phyloP scores from a whole-genome alignment of 495 filamentous ascomycete genomes.

The Xylaria bambusicola region DNA sequence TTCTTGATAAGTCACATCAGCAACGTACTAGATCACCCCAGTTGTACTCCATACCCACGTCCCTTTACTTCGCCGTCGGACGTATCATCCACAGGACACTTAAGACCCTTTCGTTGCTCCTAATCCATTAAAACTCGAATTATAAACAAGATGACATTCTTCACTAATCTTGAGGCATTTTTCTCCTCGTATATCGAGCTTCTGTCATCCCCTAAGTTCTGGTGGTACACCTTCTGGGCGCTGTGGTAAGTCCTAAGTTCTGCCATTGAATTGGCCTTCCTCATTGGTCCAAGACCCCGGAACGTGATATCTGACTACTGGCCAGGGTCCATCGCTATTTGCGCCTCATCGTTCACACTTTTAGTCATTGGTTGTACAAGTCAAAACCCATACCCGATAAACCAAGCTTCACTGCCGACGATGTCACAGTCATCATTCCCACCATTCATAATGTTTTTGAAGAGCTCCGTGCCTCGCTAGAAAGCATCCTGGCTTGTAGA shows the following conservation, averaged over 20 bases:
- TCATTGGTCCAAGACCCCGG: constrained; percentile 11
- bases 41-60: not conserved
- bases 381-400: constrained; percentile 36
- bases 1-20: not conserved
- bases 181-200: constrained; percentile 40
- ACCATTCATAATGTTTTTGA: constrained; percentile 56
- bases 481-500: constrained; percentile 56
- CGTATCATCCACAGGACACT: not conserved
- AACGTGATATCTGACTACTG: constrained; percentile 23
- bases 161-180: constrained; percentile 38
- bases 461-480: constrained; percentile 52
- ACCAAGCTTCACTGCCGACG: constrained; percentile 40
- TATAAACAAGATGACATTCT: constrained; percentile 29
- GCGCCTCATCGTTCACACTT: constrained; percentile 48
- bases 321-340: constrained; percentile 51
- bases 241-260: constrained; percentile 51
- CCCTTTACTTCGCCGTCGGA: not conserved
- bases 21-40: not conserved
- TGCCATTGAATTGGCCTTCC: constrained; percentile 6
- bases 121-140: not conserved
- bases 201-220: constrained; percentile 32
- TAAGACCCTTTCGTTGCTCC: no score
- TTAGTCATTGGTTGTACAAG: constrained; percentile 48
- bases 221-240: constrained; percentile 43
- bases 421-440: constrained; percentile 59